Base-by-base conservation (phyloP, 441 rosid genomes). In the Corymbia calophylla region DNA sequence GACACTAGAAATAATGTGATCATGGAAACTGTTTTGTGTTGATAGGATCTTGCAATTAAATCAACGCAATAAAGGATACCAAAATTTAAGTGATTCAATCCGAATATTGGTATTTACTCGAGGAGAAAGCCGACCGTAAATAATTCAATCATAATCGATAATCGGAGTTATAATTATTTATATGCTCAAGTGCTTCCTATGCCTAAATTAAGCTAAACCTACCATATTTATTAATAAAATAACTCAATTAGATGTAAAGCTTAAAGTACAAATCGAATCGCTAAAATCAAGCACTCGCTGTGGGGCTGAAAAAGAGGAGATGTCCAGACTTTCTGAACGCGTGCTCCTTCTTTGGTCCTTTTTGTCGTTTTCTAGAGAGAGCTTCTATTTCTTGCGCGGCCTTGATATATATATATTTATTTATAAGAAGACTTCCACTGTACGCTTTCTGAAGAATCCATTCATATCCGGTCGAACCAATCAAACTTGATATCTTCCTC, bases 91-190 rank as follows among this genome's bases (percentile, higher is more conserved):
- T 62, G 8, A 6, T 62, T 62, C 1, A 13, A 14, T 62, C 29
- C 2, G 29, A 13, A 0, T 62, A 27, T 62, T 0, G 1, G 0
- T 29, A 62, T 13, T 27, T 62, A 62, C 4, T 13, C 1, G 3
- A 6, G 0, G 7, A 6, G 1, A 27, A 16, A 27, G 31, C 4
- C 2, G 3, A 3, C 15, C 2, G 0, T 3, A 60, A 60, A 60
- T 60, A 60, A 60, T 62, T 17, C 17, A 29, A 1, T 29, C 11
- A 29, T 60, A 60, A 25, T 60, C 3, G 12, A 60, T 1, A 60
- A 60, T 0, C 0, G 1, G 31, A 29, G 8, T 27, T 13, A 12
- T 3, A 60, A 60, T 27, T 2, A 3, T 8, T 29, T 4, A 27
- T 11, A 12, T 2, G 13, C 16, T 14, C 2, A 0, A 62, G 8